These are phyloP conservation scores for Ustilago nuda DNA, from an alignment of 1,284 basidiomycete genomes.

Conservation along the genomic window DNA sequence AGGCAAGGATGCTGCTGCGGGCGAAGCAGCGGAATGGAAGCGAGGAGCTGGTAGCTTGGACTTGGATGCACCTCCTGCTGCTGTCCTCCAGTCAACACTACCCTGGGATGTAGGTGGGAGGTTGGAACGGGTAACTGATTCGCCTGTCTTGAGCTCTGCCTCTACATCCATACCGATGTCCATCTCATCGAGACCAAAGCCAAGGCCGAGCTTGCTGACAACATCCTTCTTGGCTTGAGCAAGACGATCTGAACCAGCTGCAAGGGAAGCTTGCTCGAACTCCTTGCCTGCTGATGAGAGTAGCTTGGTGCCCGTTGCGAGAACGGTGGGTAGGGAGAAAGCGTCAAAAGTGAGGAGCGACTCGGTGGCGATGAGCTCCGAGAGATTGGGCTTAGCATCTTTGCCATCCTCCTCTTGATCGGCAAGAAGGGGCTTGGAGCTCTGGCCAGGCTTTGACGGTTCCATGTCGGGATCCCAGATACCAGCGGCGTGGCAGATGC, in stretches of 20 bases:
- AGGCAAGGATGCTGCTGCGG: constrained; percentile 18
- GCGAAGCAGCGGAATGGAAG: constrained; percentile 22
- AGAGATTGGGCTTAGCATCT: constrained; percentile 32
- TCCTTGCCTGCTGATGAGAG: constrained; percentile 89
- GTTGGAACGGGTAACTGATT: constrained; percentile 12
- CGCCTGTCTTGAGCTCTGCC: constrained; percentile 62
- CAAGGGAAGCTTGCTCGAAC: constrained; percentile 72
- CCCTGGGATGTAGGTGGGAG: constrained; percentile 27
- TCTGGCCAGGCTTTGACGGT: constrained; percentile 41
- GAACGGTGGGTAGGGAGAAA: constrained; percentile 78
- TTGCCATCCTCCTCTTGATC: constrained; percentile 25
- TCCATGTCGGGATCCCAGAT: constrained; percentile 74
- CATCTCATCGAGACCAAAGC: constrained; percentile 80
- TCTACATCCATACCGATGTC: constrained; percentile 72
- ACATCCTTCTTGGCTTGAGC: constrained; percentile 83
- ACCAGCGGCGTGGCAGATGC: constrained; percentile 85
- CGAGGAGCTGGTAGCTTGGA: constrained; percentile 43
- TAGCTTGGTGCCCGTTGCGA: constrained; percentile 80
- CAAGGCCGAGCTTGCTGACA: constrained; percentile 72
- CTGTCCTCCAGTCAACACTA: constrained; percentile 50
- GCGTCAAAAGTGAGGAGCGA: constrained; percentile 58
- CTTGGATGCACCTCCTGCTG: constrained; percentile 32
- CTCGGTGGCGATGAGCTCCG: constrained; percentile 27
- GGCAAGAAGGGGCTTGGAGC: constrained; percentile 33
- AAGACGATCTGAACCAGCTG: constrained; percentile 74